Percentiles rank a stretch among this genome's conserved stretches.
Evolutionary conservation across 2,329 filamentous ascomycete genomes (phyloP).

Genomic region (Fusarium sp.): DNA sequence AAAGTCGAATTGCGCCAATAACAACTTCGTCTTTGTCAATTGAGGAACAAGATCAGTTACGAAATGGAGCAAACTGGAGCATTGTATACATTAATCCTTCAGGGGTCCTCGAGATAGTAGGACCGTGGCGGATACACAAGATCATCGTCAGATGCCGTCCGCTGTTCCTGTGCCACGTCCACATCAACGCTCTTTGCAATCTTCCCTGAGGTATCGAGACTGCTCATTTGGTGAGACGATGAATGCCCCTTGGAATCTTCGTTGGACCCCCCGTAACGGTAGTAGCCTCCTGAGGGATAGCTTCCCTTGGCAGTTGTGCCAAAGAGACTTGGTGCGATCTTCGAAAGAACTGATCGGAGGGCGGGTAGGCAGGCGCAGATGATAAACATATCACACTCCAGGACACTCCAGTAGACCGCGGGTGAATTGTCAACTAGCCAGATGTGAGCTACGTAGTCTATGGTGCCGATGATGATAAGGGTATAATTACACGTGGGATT

Average conservation of each 20-base stretch:
- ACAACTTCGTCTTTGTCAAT: no score
- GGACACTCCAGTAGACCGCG: slow-evolving; percentile 28
- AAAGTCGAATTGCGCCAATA: no score
- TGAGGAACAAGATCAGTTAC: no score
- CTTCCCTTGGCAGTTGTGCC: slow-evolving; percentile 12
- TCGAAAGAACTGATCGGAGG: slow-evolving; percentile 11
- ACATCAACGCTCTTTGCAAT: slow-evolving; percentile 19
- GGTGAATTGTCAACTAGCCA: slow-evolving; percentile 18
- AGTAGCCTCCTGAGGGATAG: slow-evolving; percentile 18
- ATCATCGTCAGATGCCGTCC: slow-evolving; percentile 20
- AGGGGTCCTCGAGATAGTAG: background rate
- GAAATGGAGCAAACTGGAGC: no score
- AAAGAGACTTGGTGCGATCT: slow-evolving; percentile 15
- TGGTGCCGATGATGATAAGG: background rate
- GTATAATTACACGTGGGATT: background rate
- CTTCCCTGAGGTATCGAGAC: slow-evolving; percentile 1
- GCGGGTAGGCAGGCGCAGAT: slow-evolving; percentile 24
- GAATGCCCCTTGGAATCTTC: slow-evolving; percentile 7
- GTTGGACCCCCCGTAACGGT: slow-evolving; percentile 14
- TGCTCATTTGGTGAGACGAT: background rate
- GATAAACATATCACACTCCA: slow-evolving; percentile 26
- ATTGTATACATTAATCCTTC: no score
- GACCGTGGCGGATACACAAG: slow-evolving; percentile 18
- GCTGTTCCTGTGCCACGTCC: slow-evolving; percentile 5
- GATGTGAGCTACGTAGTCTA: background rate